A percentile compares a stretch with the other conserved stretches of the same genome.
Evolutionary conservation across 1,284 basidiomycete genomes (phyloP).

Genomic region (Ustilago xerochloae): DNA sequence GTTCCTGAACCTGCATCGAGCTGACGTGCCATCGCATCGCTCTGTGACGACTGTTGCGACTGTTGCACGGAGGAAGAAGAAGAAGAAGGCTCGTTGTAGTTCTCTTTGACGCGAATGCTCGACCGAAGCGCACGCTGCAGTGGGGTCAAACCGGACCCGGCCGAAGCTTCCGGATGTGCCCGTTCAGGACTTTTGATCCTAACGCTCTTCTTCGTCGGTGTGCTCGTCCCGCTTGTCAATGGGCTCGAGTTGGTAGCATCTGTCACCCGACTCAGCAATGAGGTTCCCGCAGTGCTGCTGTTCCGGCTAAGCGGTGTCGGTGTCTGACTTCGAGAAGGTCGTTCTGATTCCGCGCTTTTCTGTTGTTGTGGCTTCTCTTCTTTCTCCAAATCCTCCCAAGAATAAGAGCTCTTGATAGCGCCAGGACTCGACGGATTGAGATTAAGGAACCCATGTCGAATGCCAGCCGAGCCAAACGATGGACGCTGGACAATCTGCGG

Average conservation of each 20-base stretch:
- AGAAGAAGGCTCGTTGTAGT: slow-evolving; percentile 11
- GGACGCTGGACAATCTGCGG: slow-evolving; percentile 34
- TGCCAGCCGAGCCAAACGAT: slow-evolving; percentile 40
- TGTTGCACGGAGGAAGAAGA: not conserved
- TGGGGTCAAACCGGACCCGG: slow-evolving; percentile 19
- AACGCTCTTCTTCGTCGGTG: slow-evolving; percentile 47
- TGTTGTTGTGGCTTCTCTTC: slow-evolving; percentile 14
- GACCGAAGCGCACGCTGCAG: slow-evolving; percentile 36
- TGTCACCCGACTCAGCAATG: slow-evolving; percentile 11
- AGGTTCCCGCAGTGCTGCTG: not conserved
- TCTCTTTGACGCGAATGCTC: slow-evolving; percentile 42
- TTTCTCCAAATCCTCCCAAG: slow-evolving; percentile 44
- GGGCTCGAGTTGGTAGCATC: slow-evolving; percentile 28
- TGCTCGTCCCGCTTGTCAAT: slow-evolving; percentile 39
- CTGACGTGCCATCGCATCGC: not conserved
- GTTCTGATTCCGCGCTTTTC: slow-evolving; percentile 6
- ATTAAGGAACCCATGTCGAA: slow-evolving; percentile 53
- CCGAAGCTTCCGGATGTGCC: slow-evolving; percentile 28
- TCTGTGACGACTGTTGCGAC: not conserved
- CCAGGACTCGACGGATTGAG: slow-evolving; percentile 55
- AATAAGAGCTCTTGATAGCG: slow-evolving; percentile 49
- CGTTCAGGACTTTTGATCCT: slow-evolving; percentile 46
- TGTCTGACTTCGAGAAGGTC: slow-evolving; percentile 33
- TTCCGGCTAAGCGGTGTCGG: slow-evolving; percentile 22
- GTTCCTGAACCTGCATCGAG: slow-evolving; percentile 27